Evolutionary conservation across 1,284 basidiomycete species (phyloP).

Genomic region (Cutaneotrichosporon sp.): DNA sequence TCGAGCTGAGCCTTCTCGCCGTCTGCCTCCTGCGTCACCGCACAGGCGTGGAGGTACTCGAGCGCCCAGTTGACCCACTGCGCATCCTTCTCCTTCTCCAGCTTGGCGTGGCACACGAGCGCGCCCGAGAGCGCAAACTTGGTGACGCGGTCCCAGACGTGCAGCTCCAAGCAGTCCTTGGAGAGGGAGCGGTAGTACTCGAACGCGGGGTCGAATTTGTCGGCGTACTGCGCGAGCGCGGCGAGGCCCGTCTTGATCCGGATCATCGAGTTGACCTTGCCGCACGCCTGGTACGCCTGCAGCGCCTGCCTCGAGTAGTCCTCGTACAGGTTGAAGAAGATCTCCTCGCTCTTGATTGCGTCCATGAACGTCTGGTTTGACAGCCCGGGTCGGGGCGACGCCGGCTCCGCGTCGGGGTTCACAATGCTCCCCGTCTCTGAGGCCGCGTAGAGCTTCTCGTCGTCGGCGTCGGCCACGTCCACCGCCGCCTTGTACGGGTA

Average conservation of each 20-base stretch:
- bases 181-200: constrained; percentile 37
- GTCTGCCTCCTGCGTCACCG: constrained; percentile 12
- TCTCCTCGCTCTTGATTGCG: constrained; percentile 62
- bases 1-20: constrained; percentile 15
- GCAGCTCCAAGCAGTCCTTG: constrained; percentile 39
- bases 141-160: constrained; percentile 43
- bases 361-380: constrained; percentile 66
- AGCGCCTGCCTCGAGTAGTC: constrained; percentile 75
- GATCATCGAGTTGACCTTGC: constrained; percentile 77
- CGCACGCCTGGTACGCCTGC: constrained; percentile 74
- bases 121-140: constrained; percentile 41
- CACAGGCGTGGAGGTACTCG: constrained; percentile 43
- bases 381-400: constrained; percentile 51
- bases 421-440: not conserved
- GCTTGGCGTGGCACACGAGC: constrained; percentile 32
- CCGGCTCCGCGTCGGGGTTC: constrained; percentile 1
- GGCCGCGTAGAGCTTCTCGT: not conserved
- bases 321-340: constrained; percentile 74
- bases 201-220: constrained; percentile 39
- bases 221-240: constrained; percentile 71
- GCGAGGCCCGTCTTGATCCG: constrained; percentile 81
- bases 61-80: constrained; percentile 46
- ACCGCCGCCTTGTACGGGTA: constrained; percentile 41
- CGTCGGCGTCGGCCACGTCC: constrained; percentile 9
- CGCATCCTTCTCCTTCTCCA: constrained; percentile 30